Evolutionary conservation across 1,284 basidiomycete species (phyloP), one percentile per base, ranked within the genome.

Genomic region (Apiotrichum domesticum): DNA sequence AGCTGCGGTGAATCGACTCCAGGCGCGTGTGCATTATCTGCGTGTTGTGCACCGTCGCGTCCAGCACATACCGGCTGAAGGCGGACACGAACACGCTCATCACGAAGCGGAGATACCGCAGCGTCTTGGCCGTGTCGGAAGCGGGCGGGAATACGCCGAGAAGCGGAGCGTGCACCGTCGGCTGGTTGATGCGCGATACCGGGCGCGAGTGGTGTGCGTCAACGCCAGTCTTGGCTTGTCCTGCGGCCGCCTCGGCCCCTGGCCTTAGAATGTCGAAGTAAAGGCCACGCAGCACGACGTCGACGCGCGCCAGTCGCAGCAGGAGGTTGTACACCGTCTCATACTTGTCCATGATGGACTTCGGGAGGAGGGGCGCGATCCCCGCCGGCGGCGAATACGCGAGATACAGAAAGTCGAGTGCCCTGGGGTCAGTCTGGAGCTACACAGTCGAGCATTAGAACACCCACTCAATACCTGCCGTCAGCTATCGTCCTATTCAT

Each of bases 391-490:
- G 85, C 62, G 86, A 86, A 73, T 93, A 94, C 59, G 89, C 84
- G 77, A 93, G 84, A 68, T 88, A 89, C n/a, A 94, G 74, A 66
- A 92, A 94, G 73, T 93, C 90, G 42, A 93, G 74, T 7, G 90
- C 88, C 73, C 87, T 87, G 45, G 32, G 14, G 34, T 39, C 29
- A 46, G 44, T 37, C 14, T 3, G 21, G 21, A 21, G 21, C 21
- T 21, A 21, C 21, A 21, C 21, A 21, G 21, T 21, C 21, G 21
- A 21, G 21, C 21, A 21, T 21, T 21, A 21, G 21, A 21, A 35
- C n/a, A 13, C 81, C 52, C 67, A 83, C 81, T 84, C 80, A 33
- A 3, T 7, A 84, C 84, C 54, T 69, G 84, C 84, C 87, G 15
- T n/a, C 7, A 14, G 7, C 5, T 21, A 21, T 21, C 21, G 21